Conservation (phyloP, 2,329 filamentous ascomycete genomes). For the Claviceps pazoutovae region DNA sequence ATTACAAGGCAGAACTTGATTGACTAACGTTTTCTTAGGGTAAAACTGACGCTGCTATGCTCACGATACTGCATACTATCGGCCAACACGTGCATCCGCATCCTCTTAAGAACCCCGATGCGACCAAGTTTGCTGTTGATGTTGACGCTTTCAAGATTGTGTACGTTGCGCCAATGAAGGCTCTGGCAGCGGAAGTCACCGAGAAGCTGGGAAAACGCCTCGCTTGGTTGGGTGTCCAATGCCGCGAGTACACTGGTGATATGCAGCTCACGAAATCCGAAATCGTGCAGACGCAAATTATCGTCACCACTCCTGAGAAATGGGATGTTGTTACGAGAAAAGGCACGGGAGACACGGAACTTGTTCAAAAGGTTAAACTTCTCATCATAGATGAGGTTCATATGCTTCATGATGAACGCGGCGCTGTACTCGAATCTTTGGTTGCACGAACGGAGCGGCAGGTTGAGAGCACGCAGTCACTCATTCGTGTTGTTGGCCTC, state of each 20-base stretch:
- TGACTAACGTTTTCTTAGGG: slow-evolving; percentile 31
- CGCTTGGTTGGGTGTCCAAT: slow-evolving; percentile 84
- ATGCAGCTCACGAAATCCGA: slow-evolving; percentile 98
- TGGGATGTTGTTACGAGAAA: slow-evolving; percentile 98
- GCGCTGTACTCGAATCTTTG: slow-evolving; percentile 87
- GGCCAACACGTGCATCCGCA: slow-evolving; percentile 73
- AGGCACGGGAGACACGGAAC: slow-evolving; percentile 89
- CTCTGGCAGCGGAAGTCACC: slow-evolving; percentile 87
- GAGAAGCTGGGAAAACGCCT: slow-evolving; percentile 85
- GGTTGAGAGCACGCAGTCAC: slow-evolving; percentile 92
- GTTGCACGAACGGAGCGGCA: slow-evolving; percentile 91
- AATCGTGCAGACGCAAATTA: slow-evolving; percentile 91
- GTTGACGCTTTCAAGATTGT: slow-evolving; percentile 93
- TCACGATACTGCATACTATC: slow-evolving; percentile 84
- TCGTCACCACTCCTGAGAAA: slow-evolving; percentile 96
- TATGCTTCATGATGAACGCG: slow-evolving; percentile 96
- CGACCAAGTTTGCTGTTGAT: slow-evolving; percentile 69
- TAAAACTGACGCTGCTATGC: slow-evolving; percentile 97
- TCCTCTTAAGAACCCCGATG: slow-evolving; percentile 58
- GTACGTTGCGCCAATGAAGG: slow-evolving; percentile 98
- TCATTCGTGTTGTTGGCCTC: slow-evolving; percentile 90
- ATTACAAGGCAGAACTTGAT: neutral
- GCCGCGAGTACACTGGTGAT: slow-evolving; percentile 89
- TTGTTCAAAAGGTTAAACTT: slow-evolving; percentile 91
- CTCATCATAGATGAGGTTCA: slow-evolving; percentile 98